Evolutionary conservation across 2,329 filamentous ascomycete genomes (phyloP), one percentile per base, ranked within the genome.

Genomic region (Lecanicillium sp.): DNA sequence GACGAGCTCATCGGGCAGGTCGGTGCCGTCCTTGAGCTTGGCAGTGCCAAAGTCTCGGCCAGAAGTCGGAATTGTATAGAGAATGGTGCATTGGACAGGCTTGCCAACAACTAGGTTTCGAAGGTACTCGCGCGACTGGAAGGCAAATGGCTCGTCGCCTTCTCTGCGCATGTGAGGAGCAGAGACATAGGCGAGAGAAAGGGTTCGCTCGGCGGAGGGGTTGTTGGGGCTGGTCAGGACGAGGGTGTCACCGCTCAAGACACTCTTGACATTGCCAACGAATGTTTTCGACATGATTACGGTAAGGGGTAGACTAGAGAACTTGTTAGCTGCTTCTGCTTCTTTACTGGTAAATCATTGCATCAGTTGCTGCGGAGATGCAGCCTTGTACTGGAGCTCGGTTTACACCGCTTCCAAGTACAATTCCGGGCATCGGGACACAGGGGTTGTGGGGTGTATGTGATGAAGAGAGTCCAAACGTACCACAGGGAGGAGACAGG

Each of bases 111-210:
- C 73, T 37, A 89, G 70, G 49, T 83, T 80, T 54, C 92, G 84
- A 45, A 98, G 75, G 59, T 85, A 92, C 64, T 98, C 92, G 56
- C 92, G 86, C 43, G 92, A 95, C 63, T 92, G 83, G 63, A 95
- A 98, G 42, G 86, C 88, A 56, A 84, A 94, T 28, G 83, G 80
- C 74, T 95, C 89, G 55, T 95, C 90, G 42, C 85, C 88, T 51
- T 95, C 89, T 62, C 87, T 82, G 66, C 75, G 82, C 59, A 95
- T 60, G 56, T 89, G 81, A 4, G 92, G 92, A 35, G 89, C 88
- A 43, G 82, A 84, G 50, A 96, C 88, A 64, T 88, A 96, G 52
- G 92, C 92, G 48, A 98, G 72, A 55, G 88, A 94, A 52, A 98
- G 73, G 37, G 75, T 85, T 53, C 87, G 84, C 68, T 96, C 92